phyloP scores from a whole-genome alignment of 2,329 filamentous ascomycete genomes.

The Sporothrix brasiliensis region DNA sequence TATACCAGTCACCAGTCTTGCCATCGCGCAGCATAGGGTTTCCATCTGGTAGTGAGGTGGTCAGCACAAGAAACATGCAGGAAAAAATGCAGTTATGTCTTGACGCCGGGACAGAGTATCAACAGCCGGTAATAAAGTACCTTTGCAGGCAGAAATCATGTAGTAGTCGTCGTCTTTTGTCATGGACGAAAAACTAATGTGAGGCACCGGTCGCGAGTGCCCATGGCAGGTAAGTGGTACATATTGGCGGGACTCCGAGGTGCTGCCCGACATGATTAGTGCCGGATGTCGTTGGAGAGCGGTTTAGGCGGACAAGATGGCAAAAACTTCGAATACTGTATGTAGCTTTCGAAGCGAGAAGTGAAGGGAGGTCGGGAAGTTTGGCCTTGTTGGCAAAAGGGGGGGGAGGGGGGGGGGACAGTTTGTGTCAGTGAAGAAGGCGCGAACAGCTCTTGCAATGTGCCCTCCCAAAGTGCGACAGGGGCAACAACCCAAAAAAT shows the following conservation, averaged over 20 bases:
- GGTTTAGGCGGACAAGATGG: not conserved
- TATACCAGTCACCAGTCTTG: slow-evolving; percentile 87
- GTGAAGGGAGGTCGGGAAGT: not conserved
- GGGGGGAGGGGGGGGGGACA: not conserved
- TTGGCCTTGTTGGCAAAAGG: not conserved
- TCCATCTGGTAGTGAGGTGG: slow-evolving; percentile 64
- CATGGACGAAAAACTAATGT: slow-evolving; percentile 84
- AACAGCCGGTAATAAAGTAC: slow-evolving; percentile 48
- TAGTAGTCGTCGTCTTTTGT: slow-evolving; percentile 85
- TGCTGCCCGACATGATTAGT: slow-evolving; percentile 40
- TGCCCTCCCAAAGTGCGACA: not conserved
- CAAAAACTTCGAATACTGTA: not conserved
- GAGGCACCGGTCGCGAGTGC: slow-evolving; percentile 88
- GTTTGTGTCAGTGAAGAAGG: not conserved
- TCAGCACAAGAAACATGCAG: slow-evolving; percentile 29
- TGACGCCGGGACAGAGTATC: not conserved
- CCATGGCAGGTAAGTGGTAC: slow-evolving; percentile 93
- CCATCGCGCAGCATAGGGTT: slow-evolving; percentile 98
- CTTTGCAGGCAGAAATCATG: slow-evolving; percentile 91
- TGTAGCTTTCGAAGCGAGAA: not conserved
- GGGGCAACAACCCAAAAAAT: not conserved
- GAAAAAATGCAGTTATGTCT: not conserved
- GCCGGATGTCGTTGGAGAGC: not conserved
- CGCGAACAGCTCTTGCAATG: not conserved
- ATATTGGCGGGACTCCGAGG: slow-evolving; percentile 56